Evolutionary conservation across 495 filamentous ascomycete species (phyloP), one percentile per base, ranked within the genome.

Genomic region (Neohortaea acidophila): DNA sequence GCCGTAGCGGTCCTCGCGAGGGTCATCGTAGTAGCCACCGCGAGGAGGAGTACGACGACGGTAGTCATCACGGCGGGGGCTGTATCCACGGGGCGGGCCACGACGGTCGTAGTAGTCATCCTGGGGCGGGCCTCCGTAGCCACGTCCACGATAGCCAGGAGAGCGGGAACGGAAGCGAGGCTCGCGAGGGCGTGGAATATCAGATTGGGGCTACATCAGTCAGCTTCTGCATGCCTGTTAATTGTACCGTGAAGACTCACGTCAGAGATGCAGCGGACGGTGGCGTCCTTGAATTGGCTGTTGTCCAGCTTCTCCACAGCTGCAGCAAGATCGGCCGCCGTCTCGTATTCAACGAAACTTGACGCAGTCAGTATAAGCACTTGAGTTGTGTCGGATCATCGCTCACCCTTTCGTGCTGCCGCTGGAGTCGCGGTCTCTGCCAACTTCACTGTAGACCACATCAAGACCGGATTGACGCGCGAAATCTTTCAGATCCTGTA

Each of bases 401-500:
- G 69, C 84, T 61, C 60, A 96, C 91, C 89, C 89, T 73, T 77
- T 81, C 45, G 85, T 45, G 10, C 32, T 32, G 21, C 45, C 43
- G 21, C 18, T 26, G 1, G 45, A 84, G 60, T 84, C 81, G 45
- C 80, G 81, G 49, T 93, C 89, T 53, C 89, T 84, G 56, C 78
- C 79, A 20, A 91, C 86, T 65, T 99, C 89, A 36, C 85, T 94
- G 56, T 92, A 99, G 44, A 99, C 89, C 49, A 99, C 89, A 59
- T 96, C 91, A 59, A 91, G 73, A 55, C 84, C 84, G 62, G 86
- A 91, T 57, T 86, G 81, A 54, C 89, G 87, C 41, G 89, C 91
- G 59, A 96, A 99, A 61, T 99, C 89, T 82, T 99, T 99, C 28
- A 99, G 73, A 60, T 99, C 91, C 89, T 99, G 81, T 35, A 47